Evolutionary conservation across 2,329 filamentous ascomycete species (phyloP), one percentile per base, ranked within the genome.

Genomic region (Aspergillus ruber): DNA sequence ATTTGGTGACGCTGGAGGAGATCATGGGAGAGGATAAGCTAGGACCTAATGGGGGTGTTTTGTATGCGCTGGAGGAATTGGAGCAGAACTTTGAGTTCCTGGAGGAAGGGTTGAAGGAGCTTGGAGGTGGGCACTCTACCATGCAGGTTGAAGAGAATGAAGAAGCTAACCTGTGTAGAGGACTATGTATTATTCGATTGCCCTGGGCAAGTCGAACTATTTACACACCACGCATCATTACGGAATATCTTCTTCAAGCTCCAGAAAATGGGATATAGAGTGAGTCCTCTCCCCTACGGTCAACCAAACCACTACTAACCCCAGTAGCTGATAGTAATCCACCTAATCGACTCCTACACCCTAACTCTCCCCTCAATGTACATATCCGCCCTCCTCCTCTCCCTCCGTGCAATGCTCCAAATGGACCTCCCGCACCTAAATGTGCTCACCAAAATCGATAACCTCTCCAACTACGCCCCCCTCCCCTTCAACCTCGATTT

Each of bases 341-440:
- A 97, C 68, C 82, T 98, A 32, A 89, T 93, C 54, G 93, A 98
- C 67, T 95, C 88, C 4, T 93, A 95, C 65, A 91, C 89, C 66
- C 79, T 97, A 23, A 95, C 90, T 0, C 83, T 94, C 50, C 93
- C 93, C 0, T 96, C 90, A 3, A 81, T 97, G 51, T 98, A 96
- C 70, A 86, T 98, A 50, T 95, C 91, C 56, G 93, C 94, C 59
- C 79, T 98, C 48, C 84, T 98, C 48, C 83, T 98, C 20, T 91
- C 90, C 47, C 82, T 98, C 54, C 86, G 93, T 56, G 90, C 89
- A 59, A 98, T 98, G 91, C 83, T 98, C 45, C 93, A 97, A 71
- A 91, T 98, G 80, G 93, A 97, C 63, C 86, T 97, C 52, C 90
- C 93, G 1, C 89, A 96, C 64, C 77, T 98, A 56, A 98, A 98